Evolutionary conservation across 176 grass and related monocot genomes (phyloP).

Genomic region (Lolium perenne): DNA sequence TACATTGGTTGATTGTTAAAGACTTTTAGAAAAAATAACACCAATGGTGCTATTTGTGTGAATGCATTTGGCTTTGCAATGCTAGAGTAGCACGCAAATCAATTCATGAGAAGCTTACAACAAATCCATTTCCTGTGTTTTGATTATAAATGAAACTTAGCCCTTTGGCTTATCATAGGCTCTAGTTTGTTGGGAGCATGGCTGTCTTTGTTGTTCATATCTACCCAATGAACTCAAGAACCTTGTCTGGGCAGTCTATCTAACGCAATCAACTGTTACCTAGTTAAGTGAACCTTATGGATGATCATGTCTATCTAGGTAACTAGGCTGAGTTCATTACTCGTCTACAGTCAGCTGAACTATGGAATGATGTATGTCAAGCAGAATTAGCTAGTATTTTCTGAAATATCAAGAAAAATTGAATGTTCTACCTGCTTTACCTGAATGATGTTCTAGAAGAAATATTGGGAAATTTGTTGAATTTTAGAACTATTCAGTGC

Average conservation of each 20-base stretch:
- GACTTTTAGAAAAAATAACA: neutral
- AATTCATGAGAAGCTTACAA: neutral
- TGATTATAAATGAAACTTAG: neutral
- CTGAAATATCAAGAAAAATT: neutral
- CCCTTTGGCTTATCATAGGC: constrained; percentile 11
- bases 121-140: neutral
- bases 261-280: constrained; percentile 6
- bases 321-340: constrained; percentile 1
- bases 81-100: constrained; percentile 11
- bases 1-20: constrained; percentile 4
- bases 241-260: constrained; percentile 8
- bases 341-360: constrained; percentile 24
- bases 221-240: neutral
- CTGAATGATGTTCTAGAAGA: constrained; percentile 24
- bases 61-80: neutral
- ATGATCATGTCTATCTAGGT: constrained; percentile 8
- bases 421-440: constrained; percentile 24
- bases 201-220: constrained; percentile 11
- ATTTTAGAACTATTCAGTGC: neutral
- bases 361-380: constrained; percentile 18
- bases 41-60: neutral
- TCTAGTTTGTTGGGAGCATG: neutral
- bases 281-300: constrained; percentile 18
- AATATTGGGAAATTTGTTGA: constrained; percentile 31
- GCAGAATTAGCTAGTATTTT: neutral